Base-by-base conservation (phyloP, 2,329 filamentous ascomycete species). In the Phaeoacremonium minimum region DNA sequence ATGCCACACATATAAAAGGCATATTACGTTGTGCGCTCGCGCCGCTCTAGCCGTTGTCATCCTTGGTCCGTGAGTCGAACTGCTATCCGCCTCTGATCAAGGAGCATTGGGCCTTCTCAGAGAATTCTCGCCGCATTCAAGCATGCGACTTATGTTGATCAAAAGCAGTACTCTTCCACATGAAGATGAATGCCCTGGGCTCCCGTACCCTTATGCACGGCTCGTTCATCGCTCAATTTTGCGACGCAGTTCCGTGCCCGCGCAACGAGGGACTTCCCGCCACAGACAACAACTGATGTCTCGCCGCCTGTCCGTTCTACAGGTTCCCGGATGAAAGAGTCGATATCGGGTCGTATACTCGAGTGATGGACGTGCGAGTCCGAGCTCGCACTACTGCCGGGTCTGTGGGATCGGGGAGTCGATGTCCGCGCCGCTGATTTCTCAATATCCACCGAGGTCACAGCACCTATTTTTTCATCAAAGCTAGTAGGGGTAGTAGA, bases 141-240 rank as follows among this genome's bases (percentile, higher is more conserved):
- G n/a, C n/a, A n/a, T n/a, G n/a, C n/a, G n/a, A n/a, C n/a, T n/a
- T n/a, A n/a, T n/a, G n/a, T 26, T 9, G n/a, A 26, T 43, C 29
- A 58, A 18, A 58, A 56, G 11, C 46, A 53, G 26, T 80, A 81
- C 51, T 81, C 76, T 44, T 81, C 77, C 1, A 74, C 75, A 50
- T 77, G 69, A 37, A 81, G 48, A 49, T 73, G 69, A 28, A 82
- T 80, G 0, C 77, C 77, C 50, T 82, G 77, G 0, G 77, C 77
- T 1, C 75, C 77, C 0, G 75, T 80, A 5, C 77, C 77, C 52
- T 82, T 82, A 49, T 81, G 77, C 15, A 81, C 77, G 1, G 72
- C 77, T 28, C 77, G 59, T 56, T 81, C 77, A 46, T 82, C 76
- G 36, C 74, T 77, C 42, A 81, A 43, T 18, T 56, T 58, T 3